Percentiles rank a stretch among this genome's conserved stretches.
Evolutionary conservation across 192 early-diverging fungal genomes (phyloP).

Genomic region (Podila clonocystis): DNA sequence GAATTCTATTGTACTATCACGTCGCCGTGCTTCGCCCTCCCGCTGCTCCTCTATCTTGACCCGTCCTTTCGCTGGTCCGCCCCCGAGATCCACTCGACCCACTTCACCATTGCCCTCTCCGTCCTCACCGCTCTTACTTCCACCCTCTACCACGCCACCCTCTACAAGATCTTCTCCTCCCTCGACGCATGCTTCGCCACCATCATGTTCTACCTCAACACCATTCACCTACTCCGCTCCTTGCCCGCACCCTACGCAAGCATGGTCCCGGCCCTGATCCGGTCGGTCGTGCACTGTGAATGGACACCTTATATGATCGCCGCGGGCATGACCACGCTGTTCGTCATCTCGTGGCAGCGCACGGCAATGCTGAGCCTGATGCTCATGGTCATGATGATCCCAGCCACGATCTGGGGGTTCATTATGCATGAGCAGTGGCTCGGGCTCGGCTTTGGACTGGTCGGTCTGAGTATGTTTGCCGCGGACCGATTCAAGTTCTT

Average conservation of each 20-base stretch:
- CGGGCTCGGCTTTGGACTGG: slow-evolving; percentile 29
- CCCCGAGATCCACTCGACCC: slow-evolving; percentile 44
- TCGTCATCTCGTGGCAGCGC: slow-evolving; percentile 42
- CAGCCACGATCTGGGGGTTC: slow-evolving; percentile 45
- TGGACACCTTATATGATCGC: slow-evolving; percentile 42
- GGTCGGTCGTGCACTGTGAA: slow-evolving; percentile 13
- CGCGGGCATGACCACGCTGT: slow-evolving; percentile 17
- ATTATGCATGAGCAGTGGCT: slow-evolving; percentile 31
- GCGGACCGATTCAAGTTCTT: slow-evolving; percentile 43
- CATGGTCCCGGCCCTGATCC: slow-evolving; percentile 30
- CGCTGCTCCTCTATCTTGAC: slow-evolving; percentile 53
- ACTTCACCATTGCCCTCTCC: slow-evolving; percentile 47
- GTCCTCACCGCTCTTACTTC: slow-evolving; percentile 49
- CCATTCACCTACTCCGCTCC: slow-evolving; percentile 29
- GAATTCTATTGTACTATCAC: slow-evolving; percentile 64
- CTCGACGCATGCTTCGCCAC: slow-evolving; percentile 55
- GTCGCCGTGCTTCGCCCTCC: slow-evolving; percentile 61
- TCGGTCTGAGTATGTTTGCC: slow-evolving; percentile 44
- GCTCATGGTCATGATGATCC: slow-evolving; percentile 51
- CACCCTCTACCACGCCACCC: slow-evolving; percentile 58
- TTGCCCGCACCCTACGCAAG: slow-evolving; percentile 27
- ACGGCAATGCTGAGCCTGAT: slow-evolving; percentile 51
- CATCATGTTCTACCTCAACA: slow-evolving; percentile 54
- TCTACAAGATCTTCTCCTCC: slow-evolving; percentile 56
- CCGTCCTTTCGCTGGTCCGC: slow-evolving; percentile 34